These are phyloP conservation scores for Trametes cinnabarina DNA, from an alignment of 768 basidiomycete species.

Conservation along the genomic window DNA sequence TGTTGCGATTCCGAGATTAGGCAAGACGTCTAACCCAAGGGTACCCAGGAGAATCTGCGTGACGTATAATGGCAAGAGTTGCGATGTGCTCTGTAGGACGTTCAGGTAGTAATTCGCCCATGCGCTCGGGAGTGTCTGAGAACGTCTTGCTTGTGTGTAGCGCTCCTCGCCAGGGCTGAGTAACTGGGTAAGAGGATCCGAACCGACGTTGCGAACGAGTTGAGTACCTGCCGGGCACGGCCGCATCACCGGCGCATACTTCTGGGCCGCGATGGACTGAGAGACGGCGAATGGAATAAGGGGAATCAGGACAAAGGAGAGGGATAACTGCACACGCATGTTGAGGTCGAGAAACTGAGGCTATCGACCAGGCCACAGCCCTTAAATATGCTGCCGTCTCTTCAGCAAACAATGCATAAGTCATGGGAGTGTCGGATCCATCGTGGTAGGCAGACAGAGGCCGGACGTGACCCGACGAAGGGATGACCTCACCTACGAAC, in stretches of 20 bases:
- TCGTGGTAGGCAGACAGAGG: no score
- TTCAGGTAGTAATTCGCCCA: conserved; percentile 41
- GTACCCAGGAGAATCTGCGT: conserved; percentile 28
- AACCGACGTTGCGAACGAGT: conserved; percentile 22
- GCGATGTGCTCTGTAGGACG: conserved; percentile 24
- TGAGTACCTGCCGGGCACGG: conserved; percentile 21
- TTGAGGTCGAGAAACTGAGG: no score
- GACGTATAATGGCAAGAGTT: conserved; percentile 35
- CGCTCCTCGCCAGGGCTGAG: conserved; percentile 36
- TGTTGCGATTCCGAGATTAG: conserved; percentile 47
- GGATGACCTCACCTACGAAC: no score
- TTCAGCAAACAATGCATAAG: no score
- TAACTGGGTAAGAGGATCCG: conserved; percentile 25
- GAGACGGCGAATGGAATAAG: not conserved
- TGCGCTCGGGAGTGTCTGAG: conserved; percentile 37
- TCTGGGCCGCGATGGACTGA: conserved; percentile 16
- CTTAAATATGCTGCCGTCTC: no score
- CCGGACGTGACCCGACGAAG: no score
- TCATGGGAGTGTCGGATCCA: no score
- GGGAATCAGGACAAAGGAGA: not conserved
- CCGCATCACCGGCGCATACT: conserved; percentile 20
- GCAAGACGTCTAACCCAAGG: conserved; percentile 22
- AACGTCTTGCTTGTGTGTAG: conserved; percentile 37
- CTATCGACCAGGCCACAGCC: no score
- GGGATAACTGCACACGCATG: not conserved